Percentiles rank a stretch among this genome's conserved stretches.
These are phyloP conservation scores for Raddia distichophylla DNA, from an alignment of 176 grass and related monocot species.

Conservation along the genomic window DNA sequence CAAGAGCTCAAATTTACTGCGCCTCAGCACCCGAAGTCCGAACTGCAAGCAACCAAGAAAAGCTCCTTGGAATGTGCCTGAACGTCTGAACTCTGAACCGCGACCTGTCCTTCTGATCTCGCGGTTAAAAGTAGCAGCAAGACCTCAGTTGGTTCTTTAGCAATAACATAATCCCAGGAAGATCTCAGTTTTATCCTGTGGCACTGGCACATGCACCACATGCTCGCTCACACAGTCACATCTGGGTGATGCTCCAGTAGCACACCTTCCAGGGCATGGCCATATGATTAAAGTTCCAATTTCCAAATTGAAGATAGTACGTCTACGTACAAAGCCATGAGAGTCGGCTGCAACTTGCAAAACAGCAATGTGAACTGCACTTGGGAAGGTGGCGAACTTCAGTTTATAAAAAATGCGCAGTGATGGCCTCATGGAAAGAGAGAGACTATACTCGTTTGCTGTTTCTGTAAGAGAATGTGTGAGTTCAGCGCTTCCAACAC, in stretches of 20 bases:
- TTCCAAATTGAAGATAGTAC: neutral
- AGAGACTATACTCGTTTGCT: no score
- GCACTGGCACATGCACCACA: neutral
- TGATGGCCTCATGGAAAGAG: no score
- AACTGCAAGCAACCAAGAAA: neutral
- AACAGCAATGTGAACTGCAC: no score
- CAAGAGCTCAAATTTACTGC: neutral
- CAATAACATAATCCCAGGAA: neutral
- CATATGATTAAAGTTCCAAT: neutral
- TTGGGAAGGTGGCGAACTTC: no score
- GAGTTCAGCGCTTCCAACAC: no score
- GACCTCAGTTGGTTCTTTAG: neutral
- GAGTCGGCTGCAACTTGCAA: no score
- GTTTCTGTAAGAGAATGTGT: no score
- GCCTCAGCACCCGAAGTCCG: neutral
- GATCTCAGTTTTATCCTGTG: neutral
- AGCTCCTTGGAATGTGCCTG: no score
- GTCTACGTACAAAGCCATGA: neutral
- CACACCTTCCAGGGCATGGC: neutral
- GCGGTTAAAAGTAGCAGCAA: neutral
- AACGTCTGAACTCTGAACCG: neutral
- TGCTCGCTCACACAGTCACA: neutral
- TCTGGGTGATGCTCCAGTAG: neutral
- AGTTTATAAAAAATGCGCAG: no score
- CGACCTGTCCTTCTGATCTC: neutral